These are phyloP conservation scores for Diaporthe amygdali DNA, from an alignment of 2,329 filamentous ascomycete species.

Conservation along the genomic window DNA sequence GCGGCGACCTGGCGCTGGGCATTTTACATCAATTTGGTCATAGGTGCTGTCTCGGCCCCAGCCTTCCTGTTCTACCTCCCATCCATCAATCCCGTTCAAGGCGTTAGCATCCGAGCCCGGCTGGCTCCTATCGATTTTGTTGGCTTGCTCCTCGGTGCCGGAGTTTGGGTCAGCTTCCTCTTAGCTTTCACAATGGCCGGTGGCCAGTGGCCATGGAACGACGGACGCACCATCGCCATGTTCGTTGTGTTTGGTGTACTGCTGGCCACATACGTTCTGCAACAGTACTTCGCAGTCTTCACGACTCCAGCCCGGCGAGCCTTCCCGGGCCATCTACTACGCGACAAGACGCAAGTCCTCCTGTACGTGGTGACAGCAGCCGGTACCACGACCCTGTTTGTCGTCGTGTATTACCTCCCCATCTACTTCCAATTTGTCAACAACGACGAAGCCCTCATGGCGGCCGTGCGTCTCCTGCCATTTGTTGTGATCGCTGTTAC, in stretches of 20 bases:
- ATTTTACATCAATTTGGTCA: conserved; percentile 56
- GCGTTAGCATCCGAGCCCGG: conserved; percentile 26
- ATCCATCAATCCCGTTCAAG: conserved; percentile 23
- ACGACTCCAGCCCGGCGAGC: conserved; percentile 44
- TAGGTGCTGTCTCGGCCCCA: conserved; percentile 48
- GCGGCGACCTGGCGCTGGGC: conserved; percentile 41
- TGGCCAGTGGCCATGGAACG: conserved; percentile 50
- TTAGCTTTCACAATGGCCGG: conserved; percentile 57
- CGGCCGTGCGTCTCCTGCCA: conserved; percentile 46
- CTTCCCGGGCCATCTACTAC: conserved; percentile 51
- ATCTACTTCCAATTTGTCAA: conserved; percentile 18
- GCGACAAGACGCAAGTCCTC: conserved; percentile 41
- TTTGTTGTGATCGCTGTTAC: conserved; percentile 31
- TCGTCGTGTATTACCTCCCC: conserved; percentile 41
- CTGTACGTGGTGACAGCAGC: conserved; percentile 44
- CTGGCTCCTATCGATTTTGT: conserved; percentile 46
- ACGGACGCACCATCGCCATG: conserved; percentile 48
- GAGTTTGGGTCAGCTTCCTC: conserved; percentile 43
- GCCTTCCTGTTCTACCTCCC: conserved; percentile 49
- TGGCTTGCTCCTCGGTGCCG: conserved; percentile 49
- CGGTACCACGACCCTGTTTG: conserved; percentile 39
- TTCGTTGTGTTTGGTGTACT: conserved; percentile 49
- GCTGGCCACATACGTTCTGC: conserved; percentile 44
- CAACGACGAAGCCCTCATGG: conserved; percentile 42
- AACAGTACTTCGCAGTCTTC: conserved; percentile 47